Evolutionary conservation across 2,329 filamentous ascomycete species (phyloP).

Genomic region (Madurella fahalii): DNA sequence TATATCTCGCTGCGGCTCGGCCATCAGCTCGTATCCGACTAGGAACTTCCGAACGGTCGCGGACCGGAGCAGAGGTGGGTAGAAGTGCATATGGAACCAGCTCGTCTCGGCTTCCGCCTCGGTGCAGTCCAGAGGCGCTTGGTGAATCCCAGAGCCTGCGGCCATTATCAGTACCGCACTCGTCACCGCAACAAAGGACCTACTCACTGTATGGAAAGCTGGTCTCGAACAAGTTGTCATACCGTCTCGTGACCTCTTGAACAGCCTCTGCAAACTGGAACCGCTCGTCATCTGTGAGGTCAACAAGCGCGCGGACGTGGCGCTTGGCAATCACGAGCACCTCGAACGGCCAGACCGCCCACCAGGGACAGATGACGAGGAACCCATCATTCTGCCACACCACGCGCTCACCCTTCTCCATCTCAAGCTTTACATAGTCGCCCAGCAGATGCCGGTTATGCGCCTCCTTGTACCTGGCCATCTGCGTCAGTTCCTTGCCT

Average conservation of each 20-base stretch:
- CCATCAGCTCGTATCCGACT: constrained; percentile 94
- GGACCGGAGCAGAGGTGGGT: constrained; percentile 85
- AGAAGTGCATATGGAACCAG: constrained; percentile 97
- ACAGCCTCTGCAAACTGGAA: constrained; percentile 75
- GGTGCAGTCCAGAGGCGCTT: constrained; percentile 80
- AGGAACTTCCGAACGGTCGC: constrained; percentile 95
- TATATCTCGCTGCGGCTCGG: constrained; percentile 96
- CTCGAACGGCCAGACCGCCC: constrained; percentile 97
- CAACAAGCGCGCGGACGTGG: constrained; percentile 80
- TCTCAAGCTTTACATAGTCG: constrained; percentile 83
- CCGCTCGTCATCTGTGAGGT: constrained; percentile 69
- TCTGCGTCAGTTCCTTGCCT: constrained; percentile 68
- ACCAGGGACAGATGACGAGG: constrained; percentile 90
- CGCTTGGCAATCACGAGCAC: constrained; percentile 81
- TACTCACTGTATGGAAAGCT: constrained; percentile 88
- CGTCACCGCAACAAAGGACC: background rate
- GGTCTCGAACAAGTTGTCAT: constrained; percentile 96
- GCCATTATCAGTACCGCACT: constrained; percentile 19
- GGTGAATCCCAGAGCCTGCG: constrained; percentile 84
- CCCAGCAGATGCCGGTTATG: constrained; percentile 73
- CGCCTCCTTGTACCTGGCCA: constrained; percentile 71
- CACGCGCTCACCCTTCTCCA: constrained; percentile 75
- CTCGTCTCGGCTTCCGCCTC: constrained; percentile 80
- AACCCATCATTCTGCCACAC: constrained; percentile 86
- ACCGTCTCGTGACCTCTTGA: constrained; percentile 81